phyloP scores from a whole-genome alignment of 1,284 basidiomycete genomes.

The Coniferiporia weirii region DNA sequence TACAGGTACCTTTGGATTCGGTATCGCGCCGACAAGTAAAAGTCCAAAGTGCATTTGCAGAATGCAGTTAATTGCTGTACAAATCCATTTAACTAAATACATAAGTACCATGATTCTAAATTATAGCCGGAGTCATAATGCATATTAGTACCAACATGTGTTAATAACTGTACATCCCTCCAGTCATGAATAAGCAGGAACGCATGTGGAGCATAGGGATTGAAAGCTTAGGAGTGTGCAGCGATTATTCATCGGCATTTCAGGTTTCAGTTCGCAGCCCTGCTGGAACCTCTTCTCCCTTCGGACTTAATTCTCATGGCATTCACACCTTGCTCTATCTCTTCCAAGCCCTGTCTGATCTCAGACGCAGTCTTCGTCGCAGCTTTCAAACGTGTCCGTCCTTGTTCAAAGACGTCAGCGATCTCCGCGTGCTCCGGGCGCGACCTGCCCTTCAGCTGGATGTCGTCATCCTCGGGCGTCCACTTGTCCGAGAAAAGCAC shows the following conservation, averaged over 20 bases:
- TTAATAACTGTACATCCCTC: not conserved
- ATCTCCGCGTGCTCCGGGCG: slow-evolving; percentile 1
- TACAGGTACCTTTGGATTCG: no score
- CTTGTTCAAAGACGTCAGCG: slow-evolving; percentile 7
- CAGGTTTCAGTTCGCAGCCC: not conserved
- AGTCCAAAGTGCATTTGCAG: no score
- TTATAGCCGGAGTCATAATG: not conserved
- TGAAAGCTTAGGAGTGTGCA: not conserved
- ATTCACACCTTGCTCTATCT: slow-evolving; percentile 10
- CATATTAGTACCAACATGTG: not conserved
- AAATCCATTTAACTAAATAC: no score
- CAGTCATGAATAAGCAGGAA: not conserved
- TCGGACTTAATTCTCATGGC: slow-evolving; percentile 2
- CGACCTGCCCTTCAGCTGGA: not conserved
- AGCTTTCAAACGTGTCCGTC: not conserved
- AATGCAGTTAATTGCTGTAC: no score
- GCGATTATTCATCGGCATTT: not conserved
- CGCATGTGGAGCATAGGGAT: not conserved
- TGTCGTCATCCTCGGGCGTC: not conserved
- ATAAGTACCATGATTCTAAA: not conserved
- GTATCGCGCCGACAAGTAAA: not conserved
- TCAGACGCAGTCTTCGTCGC: slow-evolving; percentile 1
- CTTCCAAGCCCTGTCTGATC: slow-evolving; percentile 2
- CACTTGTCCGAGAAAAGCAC: slow-evolving; percentile 5
- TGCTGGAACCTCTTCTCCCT: not conserved